Base-by-base conservation (phyloP, 73 alveolate genomes). In the Uronychia binucleata region DNA sequence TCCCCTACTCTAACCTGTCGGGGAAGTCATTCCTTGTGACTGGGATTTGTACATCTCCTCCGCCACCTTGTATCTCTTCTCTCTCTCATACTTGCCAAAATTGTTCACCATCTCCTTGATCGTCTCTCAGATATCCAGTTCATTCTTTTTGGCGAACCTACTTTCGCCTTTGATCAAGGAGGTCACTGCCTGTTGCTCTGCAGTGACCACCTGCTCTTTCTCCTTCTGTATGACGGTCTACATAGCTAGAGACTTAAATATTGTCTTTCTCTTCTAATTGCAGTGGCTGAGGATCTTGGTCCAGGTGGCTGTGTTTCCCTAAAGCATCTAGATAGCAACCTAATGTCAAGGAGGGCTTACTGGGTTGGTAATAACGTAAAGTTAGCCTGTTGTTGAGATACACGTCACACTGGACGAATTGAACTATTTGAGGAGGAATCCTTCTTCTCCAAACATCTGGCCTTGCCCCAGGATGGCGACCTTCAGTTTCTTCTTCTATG, bases 371-470 rank as follows among this genome's bases (percentile, higher is more conserved):
- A 46, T 46, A 11, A 11, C n/a, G 67, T 46, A 46, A 46, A 46
- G n/a, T 11, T 46, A 46, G 5, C 67, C 67, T 46, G 67, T 46
- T 11, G 5, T 46, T 11, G 67, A 46, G 67, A 46, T 46, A 19
- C 67, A 46, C 19, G 67, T 46, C 19, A 46, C 67, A 11, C n/a
- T 46, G 67, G n/a, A 46, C n/a, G 19, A 19, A 46, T 5, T 11
- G n/a, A 11, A 19, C 67, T 5, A 5, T 46, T 46, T 46, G n/a
- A 46, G 5, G 67, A 46, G 19, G 67, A 19, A 19, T 5, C 67
- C 93, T 81, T 87, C 93, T 79, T 87, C 93, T 26, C 93, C 93
- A 81, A 87, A 77, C 58, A 87, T 32, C 14, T 85, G 67, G 1
- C 93, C 93, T 57, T 60, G 13, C 31, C 93, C 59, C 34, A 81